Conservation (phyloP, 495 filamentous ascomycete species). For the Cryomyces minteri region DNA sequence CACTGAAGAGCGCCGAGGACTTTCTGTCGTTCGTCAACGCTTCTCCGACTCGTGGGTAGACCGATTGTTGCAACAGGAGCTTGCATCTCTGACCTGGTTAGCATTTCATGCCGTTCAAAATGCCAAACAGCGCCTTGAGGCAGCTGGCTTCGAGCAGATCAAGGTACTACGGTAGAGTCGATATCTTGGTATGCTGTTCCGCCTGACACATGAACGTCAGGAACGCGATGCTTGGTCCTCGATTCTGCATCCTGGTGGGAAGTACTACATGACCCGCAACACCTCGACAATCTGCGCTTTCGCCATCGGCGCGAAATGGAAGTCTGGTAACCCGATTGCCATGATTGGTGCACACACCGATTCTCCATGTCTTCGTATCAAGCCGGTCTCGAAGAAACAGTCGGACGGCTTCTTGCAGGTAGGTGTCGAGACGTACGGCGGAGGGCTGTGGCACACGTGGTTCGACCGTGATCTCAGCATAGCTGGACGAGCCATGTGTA, state of each 20-base stretch:
- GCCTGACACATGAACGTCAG: slow-evolving; percentile 18
- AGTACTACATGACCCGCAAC: slow-evolving; percentile 93
- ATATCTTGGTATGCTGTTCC: slow-evolving; percentile 19
- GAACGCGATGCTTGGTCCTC: slow-evolving; percentile 82
- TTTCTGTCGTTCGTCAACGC: slow-evolving; percentile 90
- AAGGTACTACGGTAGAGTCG: slow-evolving; percentile 31
- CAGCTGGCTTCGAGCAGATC: slow-evolving; percentile 73
- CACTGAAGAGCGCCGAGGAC: slow-evolving; percentile 44
- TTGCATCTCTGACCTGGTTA: slow-evolving; percentile 17
- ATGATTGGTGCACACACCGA: slow-evolving; percentile 97
- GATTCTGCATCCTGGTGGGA: slow-evolving; percentile 65
- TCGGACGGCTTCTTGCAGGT: slow-evolving; percentile 85
- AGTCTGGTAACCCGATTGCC: slow-evolving; percentile 79
- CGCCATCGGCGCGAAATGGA: slow-evolving; percentile 81
- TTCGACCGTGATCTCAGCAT: slow-evolving; percentile 90
- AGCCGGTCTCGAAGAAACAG: slow-evolving; percentile 81
- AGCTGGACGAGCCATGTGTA: slow-evolving; percentile 76
- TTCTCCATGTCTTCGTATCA: slow-evolving; percentile 75
- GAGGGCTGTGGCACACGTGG: slow-evolving; percentile 71
- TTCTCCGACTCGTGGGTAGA: slow-evolving; percentile 70
- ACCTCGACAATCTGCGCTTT: slow-evolving; percentile 88
- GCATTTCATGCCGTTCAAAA: slow-evolving; percentile 88
- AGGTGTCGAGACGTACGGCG: slow-evolving; percentile 91
- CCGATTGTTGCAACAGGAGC: not conserved
- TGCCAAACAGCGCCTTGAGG: slow-evolving; percentile 50